Evolutionary conservation across 129 eudicot species (phyloP).

Genomic region (Flaveria trinervia): DNA sequence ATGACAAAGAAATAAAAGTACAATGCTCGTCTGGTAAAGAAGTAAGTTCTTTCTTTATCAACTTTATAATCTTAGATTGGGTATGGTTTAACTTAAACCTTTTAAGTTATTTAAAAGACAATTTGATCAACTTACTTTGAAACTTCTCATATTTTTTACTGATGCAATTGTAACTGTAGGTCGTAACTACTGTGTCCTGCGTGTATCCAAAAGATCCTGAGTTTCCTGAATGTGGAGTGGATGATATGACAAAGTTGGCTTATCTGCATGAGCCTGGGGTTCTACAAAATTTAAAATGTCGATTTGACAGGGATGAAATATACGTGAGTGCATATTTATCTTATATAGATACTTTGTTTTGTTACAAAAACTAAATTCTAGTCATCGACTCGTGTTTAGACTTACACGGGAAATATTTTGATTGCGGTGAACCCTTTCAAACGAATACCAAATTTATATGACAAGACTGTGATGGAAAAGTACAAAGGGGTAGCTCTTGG

Average conservation of each 20-base stretch:
- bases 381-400: slow-evolving; percentile 46
- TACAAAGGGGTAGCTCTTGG: slow-evolving; percentile 78
- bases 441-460: slow-evolving; percentile 72
- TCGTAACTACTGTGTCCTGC: slow-evolving; percentile 37
- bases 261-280: slow-evolving; percentile 94
- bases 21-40: slow-evolving; percentile 56
- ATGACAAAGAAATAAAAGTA: slow-evolving; percentile 60
- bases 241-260: slow-evolving; percentile 91
- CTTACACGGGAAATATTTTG: slow-evolving; percentile 91
- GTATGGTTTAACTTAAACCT: no score
- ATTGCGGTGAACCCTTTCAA: slow-evolving; percentile 93
- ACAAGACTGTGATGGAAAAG: slow-evolving; percentile 57
- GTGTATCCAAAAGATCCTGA: slow-evolving; percentile 72
- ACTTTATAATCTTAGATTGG: neutral
- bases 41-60: slow-evolving; percentile 46
- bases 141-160: slow-evolving; percentile 6
- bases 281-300: slow-evolving; percentile 62
- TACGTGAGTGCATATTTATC: slow-evolving; percentile 57
- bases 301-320: slow-evolving; percentile 73
- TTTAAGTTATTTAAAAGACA: slow-evolving; percentile 7
- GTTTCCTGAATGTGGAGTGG: slow-evolving; percentile 65
- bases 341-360: slow-evolving; percentile 8
- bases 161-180: slow-evolving; percentile 40
- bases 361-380: slow-evolving; percentile 12
- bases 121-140: slow-evolving; percentile 13